These are phyloP conservation scores for Syzygium jambos DNA, from an alignment of 345 rosid species.

Conservation along the genomic window DNA sequence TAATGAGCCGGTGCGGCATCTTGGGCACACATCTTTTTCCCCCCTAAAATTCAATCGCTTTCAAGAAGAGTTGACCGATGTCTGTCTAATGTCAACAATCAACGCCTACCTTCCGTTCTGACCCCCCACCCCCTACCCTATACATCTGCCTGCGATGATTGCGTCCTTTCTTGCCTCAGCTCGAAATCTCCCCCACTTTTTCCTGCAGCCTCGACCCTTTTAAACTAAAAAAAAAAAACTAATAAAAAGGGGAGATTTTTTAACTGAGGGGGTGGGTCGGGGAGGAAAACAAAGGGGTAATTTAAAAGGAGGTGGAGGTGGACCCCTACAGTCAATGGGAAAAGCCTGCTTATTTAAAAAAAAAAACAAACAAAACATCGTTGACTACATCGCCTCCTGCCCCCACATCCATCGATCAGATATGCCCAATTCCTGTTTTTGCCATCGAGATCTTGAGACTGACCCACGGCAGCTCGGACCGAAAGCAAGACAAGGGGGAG, in stretches of 20 bases:
- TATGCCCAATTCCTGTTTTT: neutral
- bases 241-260: neutral
- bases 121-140: neutral
- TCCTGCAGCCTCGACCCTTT: neutral
- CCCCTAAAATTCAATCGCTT: constrained; percentile 2
- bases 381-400: neutral
- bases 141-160: neutral
- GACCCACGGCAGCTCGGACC: neutral
- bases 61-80: neutral
- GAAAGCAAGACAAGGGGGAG: neutral
- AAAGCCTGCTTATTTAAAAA: neutral
- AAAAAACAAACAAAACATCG: neutral
- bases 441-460: neutral
- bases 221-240: neutral
- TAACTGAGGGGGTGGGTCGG: neutral
- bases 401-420: neutral
- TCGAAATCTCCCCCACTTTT: neutral
- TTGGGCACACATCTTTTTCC: neutral
- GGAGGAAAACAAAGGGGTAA: neutral
- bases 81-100: neutral
- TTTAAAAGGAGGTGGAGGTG: neutral
- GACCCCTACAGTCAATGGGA: neutral
- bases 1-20: neutral
- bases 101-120: constrained; percentile 8
- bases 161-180: neutral